phyloP scores from a whole-genome alignment of 768 basidiomycete genomes.

The Pleurotus ostreatus region DNA sequence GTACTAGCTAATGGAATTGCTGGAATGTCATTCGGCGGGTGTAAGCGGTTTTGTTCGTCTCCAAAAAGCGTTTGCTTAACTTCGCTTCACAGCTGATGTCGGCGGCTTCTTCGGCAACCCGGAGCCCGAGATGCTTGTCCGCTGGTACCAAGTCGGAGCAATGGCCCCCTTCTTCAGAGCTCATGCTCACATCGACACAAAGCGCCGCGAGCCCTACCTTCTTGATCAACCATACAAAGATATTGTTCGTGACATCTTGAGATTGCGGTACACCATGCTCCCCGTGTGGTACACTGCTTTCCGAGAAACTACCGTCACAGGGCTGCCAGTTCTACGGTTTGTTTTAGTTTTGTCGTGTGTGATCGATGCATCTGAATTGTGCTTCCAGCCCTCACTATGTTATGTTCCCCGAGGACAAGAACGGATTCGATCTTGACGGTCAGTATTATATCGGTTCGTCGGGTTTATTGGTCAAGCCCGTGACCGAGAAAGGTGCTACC shows the following conservation, averaged over 20 bases:
- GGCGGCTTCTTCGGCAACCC: constrained; percentile 99
- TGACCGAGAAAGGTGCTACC: constrained; percentile 68
- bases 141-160: constrained; percentile 96
- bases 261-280: constrained; percentile 80
- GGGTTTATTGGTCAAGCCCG: constrained; percentile 88
- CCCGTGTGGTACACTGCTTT: constrained; percentile 99
- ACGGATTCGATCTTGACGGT: constrained; percentile 87
- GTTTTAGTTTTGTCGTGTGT: constrained; percentile 11
- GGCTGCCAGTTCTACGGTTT: constrained; percentile 80
- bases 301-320: constrained; percentile 78
- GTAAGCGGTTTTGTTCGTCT: constrained; percentile 43
- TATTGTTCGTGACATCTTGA: constrained; percentile 73
- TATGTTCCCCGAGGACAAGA: constrained; percentile 83
- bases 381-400: constrained; percentile 85
- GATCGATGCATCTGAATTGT: background rate
- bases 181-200: constrained; percentile 97
- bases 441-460: constrained; percentile 90
- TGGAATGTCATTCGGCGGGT: constrained; percentile 88
- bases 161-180: constrained; percentile 99
- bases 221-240: constrained; percentile 86
- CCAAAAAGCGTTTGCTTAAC: constrained; percentile 3
- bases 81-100: constrained; percentile 71
- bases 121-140: constrained; percentile 86
- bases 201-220: constrained; percentile 93
- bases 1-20: constrained; percentile 83